phyloP scores from a whole-genome alignment of 129 eudicot genomes.

The Silybum marianum region DNA sequence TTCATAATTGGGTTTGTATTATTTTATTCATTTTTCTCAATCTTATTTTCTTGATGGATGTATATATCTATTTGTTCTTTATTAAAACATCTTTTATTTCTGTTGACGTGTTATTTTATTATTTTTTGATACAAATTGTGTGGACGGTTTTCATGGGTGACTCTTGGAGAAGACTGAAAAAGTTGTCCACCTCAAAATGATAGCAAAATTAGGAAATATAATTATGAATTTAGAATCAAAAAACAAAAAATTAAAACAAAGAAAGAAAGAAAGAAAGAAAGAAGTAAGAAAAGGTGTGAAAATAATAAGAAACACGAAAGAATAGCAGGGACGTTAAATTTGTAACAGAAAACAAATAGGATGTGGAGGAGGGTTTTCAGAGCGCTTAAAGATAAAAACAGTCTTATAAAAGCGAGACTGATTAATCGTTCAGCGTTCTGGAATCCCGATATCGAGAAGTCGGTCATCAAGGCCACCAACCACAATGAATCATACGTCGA shows the following conservation, averaged over 20 bases:
- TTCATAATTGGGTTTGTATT: constrained; percentile 23
- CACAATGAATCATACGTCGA: constrained; percentile 7
- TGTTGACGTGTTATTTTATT: neutral
- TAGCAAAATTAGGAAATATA: constrained; percentile 11
- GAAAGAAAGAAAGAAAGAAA: too few relatives aligned
- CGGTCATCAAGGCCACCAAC: constrained; percentile 26
- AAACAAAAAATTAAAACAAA: neutral
- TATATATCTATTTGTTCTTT: neutral
- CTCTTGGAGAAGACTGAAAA: neutral
- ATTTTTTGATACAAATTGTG: neutral
- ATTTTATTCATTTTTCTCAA: constrained; percentile 31
- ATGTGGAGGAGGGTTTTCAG: constrained; percentile 2
- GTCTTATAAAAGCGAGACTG: constrained; percentile 9
- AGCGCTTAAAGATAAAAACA: neutral
- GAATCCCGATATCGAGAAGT: neutral
- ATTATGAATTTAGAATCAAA: neutral
- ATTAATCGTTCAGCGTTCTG: neutral
- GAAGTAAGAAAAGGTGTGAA: neutral
- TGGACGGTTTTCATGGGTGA: neutral
- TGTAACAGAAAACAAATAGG: too few relatives aligned
- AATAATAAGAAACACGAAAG: neutral
- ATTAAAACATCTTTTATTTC: neutral
- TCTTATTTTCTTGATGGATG: constrained; percentile 3
- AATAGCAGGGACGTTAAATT: constrained; percentile 13
- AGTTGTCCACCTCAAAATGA: constrained; percentile 7